Conservation (phyloP, 73 alveolate genomes). For the Effrenium voratum region DNA sequence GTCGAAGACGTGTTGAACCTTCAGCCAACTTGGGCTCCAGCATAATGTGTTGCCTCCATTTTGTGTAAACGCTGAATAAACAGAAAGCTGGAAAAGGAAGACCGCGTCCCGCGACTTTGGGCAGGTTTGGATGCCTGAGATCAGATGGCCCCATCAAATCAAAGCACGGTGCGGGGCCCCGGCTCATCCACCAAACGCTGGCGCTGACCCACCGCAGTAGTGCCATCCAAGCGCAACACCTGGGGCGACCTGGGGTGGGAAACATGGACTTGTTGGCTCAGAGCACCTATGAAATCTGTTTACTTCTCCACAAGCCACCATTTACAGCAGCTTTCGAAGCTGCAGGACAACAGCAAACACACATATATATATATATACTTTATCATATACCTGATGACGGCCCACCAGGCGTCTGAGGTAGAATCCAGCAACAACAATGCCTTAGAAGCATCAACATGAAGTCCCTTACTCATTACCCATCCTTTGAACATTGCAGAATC, state of each 20-base stretch:
- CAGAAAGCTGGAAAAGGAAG: not conserved
- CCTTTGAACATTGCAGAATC: too few species aligned
- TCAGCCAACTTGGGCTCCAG: not conserved
- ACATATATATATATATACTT: too few species aligned
- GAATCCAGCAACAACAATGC: too few species aligned
- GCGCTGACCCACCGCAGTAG: constrained; percentile 36
- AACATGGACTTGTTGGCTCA: too few species aligned
- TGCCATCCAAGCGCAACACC: constrained; percentile 60
- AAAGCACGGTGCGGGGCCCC: not conserved
- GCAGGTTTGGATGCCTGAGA: not conserved
- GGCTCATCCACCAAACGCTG: constrained; percentile 26
- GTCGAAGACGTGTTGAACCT: constrained; percentile 94
- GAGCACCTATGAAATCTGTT: too few species aligned
- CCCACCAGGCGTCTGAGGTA: too few species aligned
- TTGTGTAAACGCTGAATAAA: not conserved
- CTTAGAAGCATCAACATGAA: too few species aligned
- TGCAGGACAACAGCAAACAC: too few species aligned
- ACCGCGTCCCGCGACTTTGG: not conserved
- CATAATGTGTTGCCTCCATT: not conserved
- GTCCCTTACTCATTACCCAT: too few species aligned
- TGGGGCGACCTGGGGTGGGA: constrained; percentile 12
- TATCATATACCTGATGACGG: too few species aligned
- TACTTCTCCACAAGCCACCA: too few species aligned
- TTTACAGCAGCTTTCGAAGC: too few species aligned
- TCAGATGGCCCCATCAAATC: not conserved